These are phyloP conservation scores for Beauveria medogensis DNA, from an alignment of 2,329 filamentous ascomycete species.

Conservation along the genomic window DNA sequence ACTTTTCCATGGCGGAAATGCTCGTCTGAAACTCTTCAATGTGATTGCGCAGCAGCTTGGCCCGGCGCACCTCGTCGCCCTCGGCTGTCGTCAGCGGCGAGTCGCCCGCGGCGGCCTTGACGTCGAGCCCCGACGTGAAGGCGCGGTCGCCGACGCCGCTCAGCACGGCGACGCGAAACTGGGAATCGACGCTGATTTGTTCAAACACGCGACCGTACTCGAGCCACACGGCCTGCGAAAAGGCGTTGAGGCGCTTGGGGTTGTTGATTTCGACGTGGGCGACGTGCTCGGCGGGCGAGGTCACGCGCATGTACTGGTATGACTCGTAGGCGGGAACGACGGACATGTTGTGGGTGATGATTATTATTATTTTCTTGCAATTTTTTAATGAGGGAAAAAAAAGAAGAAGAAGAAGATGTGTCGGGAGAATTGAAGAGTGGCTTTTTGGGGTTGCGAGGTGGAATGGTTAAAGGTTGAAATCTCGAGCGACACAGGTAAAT, in stretches of 20 bases:
- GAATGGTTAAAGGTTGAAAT: not conserved
- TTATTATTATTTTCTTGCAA: not conserved
- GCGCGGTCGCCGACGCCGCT: slow-evolving; percentile 75
- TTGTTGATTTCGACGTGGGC: slow-evolving; percentile 92
- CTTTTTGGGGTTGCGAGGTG: not conserved
- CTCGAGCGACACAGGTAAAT: not conserved
- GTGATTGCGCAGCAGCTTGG: slow-evolving; percentile 54
- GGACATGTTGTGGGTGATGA: not conserved
- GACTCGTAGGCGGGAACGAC: slow-evolving; percentile 22
- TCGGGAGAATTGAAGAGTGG: not conserved
- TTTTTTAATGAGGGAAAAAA: not conserved
- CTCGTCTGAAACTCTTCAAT: slow-evolving; percentile 75
- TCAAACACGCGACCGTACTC: slow-evolving; percentile 68
- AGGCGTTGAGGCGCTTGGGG: slow-evolving; percentile 80
- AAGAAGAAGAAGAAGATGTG: not conserved
- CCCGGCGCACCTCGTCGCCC: slow-evolving; percentile 56
- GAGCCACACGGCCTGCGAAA: slow-evolving; percentile 76
- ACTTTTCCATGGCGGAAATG: slow-evolving; percentile 69
- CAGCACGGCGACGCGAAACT: slow-evolving; percentile 69
- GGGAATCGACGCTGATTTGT: slow-evolving; percentile 60
- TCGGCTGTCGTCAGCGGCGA: slow-evolving; percentile 30
- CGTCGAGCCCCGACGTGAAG: slow-evolving; percentile 81
- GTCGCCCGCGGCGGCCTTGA: slow-evolving; percentile 57
- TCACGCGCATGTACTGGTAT: slow-evolving; percentile 65
- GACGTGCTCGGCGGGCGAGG: slow-evolving; percentile 63